Conservation (phyloP, 768 basidiomycete species). For the Dioszegia aurantiaca region DNA sequence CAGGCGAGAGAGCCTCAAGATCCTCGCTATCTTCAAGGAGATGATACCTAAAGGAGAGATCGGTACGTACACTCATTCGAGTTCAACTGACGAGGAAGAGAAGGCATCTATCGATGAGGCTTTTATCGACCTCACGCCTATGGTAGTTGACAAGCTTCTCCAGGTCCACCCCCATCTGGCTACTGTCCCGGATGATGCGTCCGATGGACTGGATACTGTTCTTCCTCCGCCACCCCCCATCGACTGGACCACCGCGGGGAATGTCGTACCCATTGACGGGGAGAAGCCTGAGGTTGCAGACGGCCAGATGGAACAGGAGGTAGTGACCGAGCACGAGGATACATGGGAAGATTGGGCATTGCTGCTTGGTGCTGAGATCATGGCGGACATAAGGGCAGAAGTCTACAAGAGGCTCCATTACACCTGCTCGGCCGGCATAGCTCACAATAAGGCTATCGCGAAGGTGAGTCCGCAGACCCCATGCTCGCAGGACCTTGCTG, state of each 20-base stretch:
- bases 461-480: constrained; percentile 70
- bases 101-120: constrained; percentile 98
- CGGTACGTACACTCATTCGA: constrained; percentile 57
- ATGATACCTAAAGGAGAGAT: constrained; percentile 74
- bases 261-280: constrained; percentile 46
- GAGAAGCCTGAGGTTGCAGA: constrained; percentile 4
- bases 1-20: constrained; percentile 82
- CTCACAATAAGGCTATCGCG: constrained; percentile 89
- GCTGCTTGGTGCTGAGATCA: constrained; percentile 80
- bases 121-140: constrained; percentile 83
- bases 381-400: constrained; percentile 68
- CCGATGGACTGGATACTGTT: constrained; percentile 60
- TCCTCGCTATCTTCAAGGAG: constrained; percentile 77
- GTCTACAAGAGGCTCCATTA: constrained; percentile 75
- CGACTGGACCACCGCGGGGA: constrained; percentile 48
- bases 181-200: constrained; percentile 65
- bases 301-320: constrained; percentile 6
- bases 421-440: constrained; percentile 88
- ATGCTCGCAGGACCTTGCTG: neutral
- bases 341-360: constrained; percentile 94
- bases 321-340: constrained; percentile 9
- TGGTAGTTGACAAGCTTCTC: constrained; percentile 72
- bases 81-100: constrained; percentile 58
- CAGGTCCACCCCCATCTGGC: constrained; percentile 73
- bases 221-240: constrained; percentile 49